A percentile compares a stretch with the other conserved stretches of the same genome.
phyloP scores from a whole-genome alignment of 2,329 filamentous ascomycete species.

The Orbilia blumenaviensis region DNA sequence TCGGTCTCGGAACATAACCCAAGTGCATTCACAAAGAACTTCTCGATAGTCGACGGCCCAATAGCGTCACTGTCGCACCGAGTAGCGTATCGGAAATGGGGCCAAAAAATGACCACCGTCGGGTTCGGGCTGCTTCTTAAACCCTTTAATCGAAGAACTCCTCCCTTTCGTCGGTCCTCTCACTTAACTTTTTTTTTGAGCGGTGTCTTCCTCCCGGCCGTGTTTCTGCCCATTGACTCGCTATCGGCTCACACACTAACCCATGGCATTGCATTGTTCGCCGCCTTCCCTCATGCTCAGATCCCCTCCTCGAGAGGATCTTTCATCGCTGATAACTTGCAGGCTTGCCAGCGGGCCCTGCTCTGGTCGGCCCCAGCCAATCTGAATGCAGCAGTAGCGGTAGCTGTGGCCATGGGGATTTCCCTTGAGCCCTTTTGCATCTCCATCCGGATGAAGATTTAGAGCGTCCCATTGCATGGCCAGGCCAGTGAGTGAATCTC shows the following conservation, averaged over 20 bases:
- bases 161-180: constrained; percentile 41
- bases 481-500: constrained; percentile 41
- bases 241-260: constrained; percentile 30
- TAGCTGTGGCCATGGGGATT: constrained; percentile 16
- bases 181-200: constrained; percentile 31
- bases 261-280: constrained; percentile 25
- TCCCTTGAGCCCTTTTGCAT: constrained; percentile 11
- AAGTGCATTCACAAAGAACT: constrained; percentile 8
- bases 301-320: constrained; percentile 38
- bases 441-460: constrained; percentile 29
- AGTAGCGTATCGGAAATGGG: constrained; percentile 22
- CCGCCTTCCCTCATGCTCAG: constrained; percentile 31
- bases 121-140: constrained; percentile 41
- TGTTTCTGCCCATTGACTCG: constrained; percentile 36
- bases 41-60: constrained; percentile 12
- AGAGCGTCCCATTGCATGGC: constrained; percentile 19
- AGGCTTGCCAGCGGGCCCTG: constrained; percentile 26
- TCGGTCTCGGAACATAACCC: constrained; percentile 32
- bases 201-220: constrained; percentile 24
- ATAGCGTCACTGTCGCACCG: constrained; percentile 22
- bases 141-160: constrained; percentile 51
- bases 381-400: constrained; percentile 36
- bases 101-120: constrained; percentile 13
- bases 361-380: constrained; percentile 41
- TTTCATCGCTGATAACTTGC: constrained; percentile 16